Evolutionary conservation across 2,329 filamentous ascomycete genomes (phyloP), one percentile per base, ranked within the genome.

Genomic region (Aschersonia sp.): DNA sequence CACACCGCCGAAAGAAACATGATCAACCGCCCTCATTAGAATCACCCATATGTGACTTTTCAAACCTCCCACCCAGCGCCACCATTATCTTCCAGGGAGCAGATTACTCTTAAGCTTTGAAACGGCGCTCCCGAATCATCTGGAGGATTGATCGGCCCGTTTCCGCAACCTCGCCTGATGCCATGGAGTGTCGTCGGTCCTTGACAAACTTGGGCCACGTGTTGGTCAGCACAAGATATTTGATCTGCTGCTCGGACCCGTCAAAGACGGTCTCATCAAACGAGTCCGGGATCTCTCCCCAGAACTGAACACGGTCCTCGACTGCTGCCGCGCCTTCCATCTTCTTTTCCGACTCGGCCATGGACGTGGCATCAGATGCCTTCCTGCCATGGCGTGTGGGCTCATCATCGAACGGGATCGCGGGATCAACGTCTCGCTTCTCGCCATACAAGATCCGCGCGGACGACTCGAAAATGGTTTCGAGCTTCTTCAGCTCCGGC

Each of bases 171-270:
- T 51, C 45, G 11, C 48, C 45, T 6, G 55, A 51, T 29, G 58
- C 54, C 22, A 56, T 45, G 5, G 55, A 61, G 29, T 51, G 49
- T 9, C 56, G 51, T 31, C 59, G 52, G 7, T 70, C 65, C 44
- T 59, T 64, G 41, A 76, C 67, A 53, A 73, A 79, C 56, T 73
- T 75, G 32, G 73, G 72, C 79, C 80, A 84, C 0, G 80, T 83
- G 58, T 83, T 83, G 10, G 77, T 81, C 51, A 82, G 63, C 2
- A 84, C 79, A 7, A 83, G 67, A 50, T 82, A 79, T 60, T 80
- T 81, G 62, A 83, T 73, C 52, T 71, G 72, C 9, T 61, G 59
- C 54, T 79, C 69, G 0, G 77, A 74, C 5, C 62, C 66, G 54
- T 82, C 77, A 53, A 83, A 83, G 2, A 82, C 66, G 0, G 56